These are phyloP conservation scores for Phytophthora hybrid DNA, from an alignment of 352 stramenopile species.

Conservation along the genomic window DNA sequence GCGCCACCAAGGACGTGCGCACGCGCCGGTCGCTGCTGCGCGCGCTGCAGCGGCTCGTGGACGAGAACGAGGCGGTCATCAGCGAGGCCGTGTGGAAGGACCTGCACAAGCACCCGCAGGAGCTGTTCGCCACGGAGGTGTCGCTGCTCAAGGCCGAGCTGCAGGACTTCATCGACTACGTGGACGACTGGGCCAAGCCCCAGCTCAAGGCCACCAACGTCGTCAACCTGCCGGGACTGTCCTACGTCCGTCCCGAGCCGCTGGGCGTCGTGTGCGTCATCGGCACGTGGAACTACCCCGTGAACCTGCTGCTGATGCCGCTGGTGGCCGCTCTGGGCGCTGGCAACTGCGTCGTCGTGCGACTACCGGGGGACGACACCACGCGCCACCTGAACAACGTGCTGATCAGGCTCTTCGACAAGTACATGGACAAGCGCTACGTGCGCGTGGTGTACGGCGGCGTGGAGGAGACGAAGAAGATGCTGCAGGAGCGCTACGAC, in stretches of 20 bases:
- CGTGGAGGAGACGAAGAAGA: conserved; percentile 82
- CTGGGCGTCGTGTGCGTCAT: conserved; percentile 92
- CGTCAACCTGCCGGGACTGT: conserved; percentile 63
- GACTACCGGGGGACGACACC: conserved; percentile 91
- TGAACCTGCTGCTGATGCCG: conserved; percentile 81
- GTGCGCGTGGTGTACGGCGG: conserved; percentile 88
- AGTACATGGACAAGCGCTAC: conserved; percentile 81
- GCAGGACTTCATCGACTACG: conserved; percentile 79
- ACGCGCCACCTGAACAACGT: conserved; percentile 63
- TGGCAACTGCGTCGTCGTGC: conserved; percentile 95
- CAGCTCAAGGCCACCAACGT: conserved; percentile 60
- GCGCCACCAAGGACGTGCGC: conserved; percentile 53
- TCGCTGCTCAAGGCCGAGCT: conserved; percentile 67
- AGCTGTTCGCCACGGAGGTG: conserved; percentile 70
- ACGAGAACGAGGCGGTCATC: conserved; percentile 55
- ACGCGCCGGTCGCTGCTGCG: conserved; percentile 56
- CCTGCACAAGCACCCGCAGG: conserved; percentile 76
- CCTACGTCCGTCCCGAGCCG: conserved; percentile 75
- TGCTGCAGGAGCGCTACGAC: conserved; percentile 83
- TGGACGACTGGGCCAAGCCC: conserved; percentile 72
- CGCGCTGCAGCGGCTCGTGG: conserved; percentile 58
- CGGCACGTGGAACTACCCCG: conserved; percentile 94
- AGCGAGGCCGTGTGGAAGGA: conserved; percentile 69
- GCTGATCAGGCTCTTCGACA: conserved; percentile 67
- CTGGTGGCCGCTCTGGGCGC: conserved; percentile 85